A percentile compares a stretch with the other conserved stretches of the same genome.
These are phyloP conservation scores for Epichloe gansuensis DNA, from an alignment of 2,329 filamentous ascomycete species.

Conservation along the genomic window DNA sequence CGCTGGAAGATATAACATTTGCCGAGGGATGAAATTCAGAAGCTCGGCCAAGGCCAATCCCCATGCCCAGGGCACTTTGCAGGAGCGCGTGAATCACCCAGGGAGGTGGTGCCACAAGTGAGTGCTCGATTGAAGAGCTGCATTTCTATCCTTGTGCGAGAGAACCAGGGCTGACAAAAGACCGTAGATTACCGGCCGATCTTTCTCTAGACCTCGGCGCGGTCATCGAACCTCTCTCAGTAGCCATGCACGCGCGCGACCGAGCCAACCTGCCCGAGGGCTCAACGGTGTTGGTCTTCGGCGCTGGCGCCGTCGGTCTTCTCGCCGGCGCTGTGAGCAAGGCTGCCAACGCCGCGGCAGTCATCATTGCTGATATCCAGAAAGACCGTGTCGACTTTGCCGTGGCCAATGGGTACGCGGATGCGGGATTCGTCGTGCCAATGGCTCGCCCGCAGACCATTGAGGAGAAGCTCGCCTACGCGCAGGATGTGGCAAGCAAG, in stretches of 20 bases:
- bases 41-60: constrained; percentile 44
- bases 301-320: constrained; percentile 48
- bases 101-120: constrained; percentile 44
- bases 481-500: constrained; percentile 33
- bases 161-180: neutral
- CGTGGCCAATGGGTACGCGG: constrained; percentile 40
- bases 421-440: constrained; percentile 37
- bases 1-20: constrained; percentile 49
- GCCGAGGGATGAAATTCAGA: constrained; percentile 41
- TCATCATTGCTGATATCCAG: constrained; percentile 44
- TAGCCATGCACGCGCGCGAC: constrained; percentile 43
- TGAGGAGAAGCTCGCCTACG: constrained; percentile 40
- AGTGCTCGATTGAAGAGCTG: constrained; percentile 6
- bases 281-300: constrained; percentile 40
- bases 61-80: constrained; percentile 45
- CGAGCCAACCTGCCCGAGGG: constrained; percentile 29
- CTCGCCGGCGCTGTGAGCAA: constrained; percentile 46
- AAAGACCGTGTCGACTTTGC: constrained; percentile 45
- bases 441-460: constrained; percentile 33
- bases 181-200: constrained; percentile 29
- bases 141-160: neutral
- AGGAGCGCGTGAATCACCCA: constrained; percentile 42
- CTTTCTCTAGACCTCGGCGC: constrained; percentile 41
- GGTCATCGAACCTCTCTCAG: constrained; percentile 45
- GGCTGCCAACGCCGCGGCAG: constrained; percentile 27